Evolutionary conservation across 495 filamentous ascomycete species (phyloP), one percentile per base, ranked within the genome.

Genomic region (Amniculicola lignicola): DNA sequence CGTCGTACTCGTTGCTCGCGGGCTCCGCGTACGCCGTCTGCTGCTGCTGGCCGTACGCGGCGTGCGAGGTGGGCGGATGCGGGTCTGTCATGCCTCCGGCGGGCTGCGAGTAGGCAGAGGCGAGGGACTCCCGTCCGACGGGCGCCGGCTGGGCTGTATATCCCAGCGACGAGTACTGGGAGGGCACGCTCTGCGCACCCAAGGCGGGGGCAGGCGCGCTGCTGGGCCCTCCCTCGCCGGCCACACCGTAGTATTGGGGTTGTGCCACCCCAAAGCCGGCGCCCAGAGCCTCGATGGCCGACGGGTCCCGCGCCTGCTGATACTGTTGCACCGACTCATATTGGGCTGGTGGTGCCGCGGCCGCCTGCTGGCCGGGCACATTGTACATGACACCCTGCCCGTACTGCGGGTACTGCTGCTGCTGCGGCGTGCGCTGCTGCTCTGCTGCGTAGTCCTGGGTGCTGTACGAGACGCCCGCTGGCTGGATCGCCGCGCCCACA

Each of bases 311-410:
- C 75, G 89, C 86, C 66, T 83, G 76, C 59, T 80, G 75, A 73
- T 90, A 95, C 70, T 89, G 86, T 50, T 59, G 87, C 71, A 83
- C 81, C 60, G 84, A 75, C 70, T 90, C 86, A 74, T 95, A 95
- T 57, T 84, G 80, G 54, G 78, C 76, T 65, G 77, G 82, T 69
- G 82, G 74, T 62, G 84, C 73, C 62, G 76, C 75, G 62, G 84
- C 11, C 7, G 41, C 78, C 72, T 87, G 84, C 70, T 54, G 70
- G 42, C 67, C 67, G 19, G 79, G 75, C 52, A 91, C 82, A 73
- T 83, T 84, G 75, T 95, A 95, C 74, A 93, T 83, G 70, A 93
- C 80, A 45, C 81, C 79, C 51, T 83, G 74, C 40, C 77, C 75
- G 59, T 87, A 87, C 37, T 77, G 73, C 25, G 75, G 65, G 53